Conservation (phyloP, 805 yeast genomes). For the Yarrowia porcina region DNA sequence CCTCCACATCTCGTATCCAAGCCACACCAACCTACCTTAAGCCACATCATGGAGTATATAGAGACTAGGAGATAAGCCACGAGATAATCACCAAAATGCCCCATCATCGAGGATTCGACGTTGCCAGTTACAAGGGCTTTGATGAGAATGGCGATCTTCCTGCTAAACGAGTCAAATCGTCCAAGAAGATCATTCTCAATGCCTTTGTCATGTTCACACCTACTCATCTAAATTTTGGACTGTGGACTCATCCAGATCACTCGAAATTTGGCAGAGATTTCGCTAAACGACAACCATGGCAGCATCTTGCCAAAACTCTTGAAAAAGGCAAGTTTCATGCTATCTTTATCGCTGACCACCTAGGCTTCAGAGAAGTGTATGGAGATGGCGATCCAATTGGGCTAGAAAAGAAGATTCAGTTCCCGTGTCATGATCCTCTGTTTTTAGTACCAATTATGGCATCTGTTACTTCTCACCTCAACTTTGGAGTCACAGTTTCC, state of each 20-base stretch:
- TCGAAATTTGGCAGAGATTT: neutral
- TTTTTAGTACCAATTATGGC: slow-evolving; percentile 45
- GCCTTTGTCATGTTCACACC: slow-evolving; percentile 12
- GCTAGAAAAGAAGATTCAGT: slow-evolving; percentile 38
- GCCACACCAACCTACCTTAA: neutral
- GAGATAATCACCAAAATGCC: neutral
- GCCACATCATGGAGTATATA: neutral
- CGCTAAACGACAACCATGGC: neutral
- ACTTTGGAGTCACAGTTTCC: slow-evolving; percentile 45
- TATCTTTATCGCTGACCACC: slow-evolving; percentile 43
- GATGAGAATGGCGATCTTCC: neutral
- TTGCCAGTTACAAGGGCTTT: neutral
- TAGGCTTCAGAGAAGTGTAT: slow-evolving; percentile 44
- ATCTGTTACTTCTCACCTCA: slow-evolving; percentile 42
- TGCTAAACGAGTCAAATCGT: slow-evolving; percentile 1
- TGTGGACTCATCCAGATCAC: neutral
- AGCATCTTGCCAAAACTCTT: neutral
- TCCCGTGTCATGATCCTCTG: slow-evolving; percentile 44
- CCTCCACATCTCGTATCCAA: slow-evolving; percentile 1
- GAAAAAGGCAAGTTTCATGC: slow-evolving; percentile 35
- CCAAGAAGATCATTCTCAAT: slow-evolving; percentile 8
- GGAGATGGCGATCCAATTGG: slow-evolving; percentile 41
- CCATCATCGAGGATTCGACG: slow-evolving; percentile 1
- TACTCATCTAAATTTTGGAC: neutral
- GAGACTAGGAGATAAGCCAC: neutral